Percentiles rank a stretch among this genome's conserved stretches.
Evolutionary conservation across 129 eudicot genomes (phyloP).

Genomic region (Centella asiatica): DNA sequence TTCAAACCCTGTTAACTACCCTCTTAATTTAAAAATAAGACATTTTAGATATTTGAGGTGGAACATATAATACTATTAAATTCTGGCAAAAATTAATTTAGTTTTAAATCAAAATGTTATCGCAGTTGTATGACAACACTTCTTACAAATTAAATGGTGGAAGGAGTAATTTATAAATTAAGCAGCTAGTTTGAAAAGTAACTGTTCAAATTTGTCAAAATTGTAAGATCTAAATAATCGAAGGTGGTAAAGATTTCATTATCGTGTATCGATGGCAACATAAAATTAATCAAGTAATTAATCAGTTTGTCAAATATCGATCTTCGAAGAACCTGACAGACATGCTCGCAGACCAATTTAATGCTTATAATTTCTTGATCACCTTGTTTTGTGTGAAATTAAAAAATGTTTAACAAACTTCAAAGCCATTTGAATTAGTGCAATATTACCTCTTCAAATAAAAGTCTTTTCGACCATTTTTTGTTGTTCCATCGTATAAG

Average conservation of each 20-base stretch:
- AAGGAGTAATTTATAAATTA: not conserved
- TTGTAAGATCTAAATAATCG: not conserved
- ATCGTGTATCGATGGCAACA: not conserved
- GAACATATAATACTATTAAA: no score
- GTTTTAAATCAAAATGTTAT: no score
- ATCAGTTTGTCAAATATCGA: not conserved
- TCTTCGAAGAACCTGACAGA: slow-evolving; percentile 4
- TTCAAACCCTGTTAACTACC: no score
- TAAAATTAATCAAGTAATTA: not conserved
- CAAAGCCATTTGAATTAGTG: slow-evolving; percentile 8
- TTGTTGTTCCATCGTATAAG: no score
- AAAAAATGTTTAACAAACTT: not conserved
- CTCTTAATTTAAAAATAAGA: no score
- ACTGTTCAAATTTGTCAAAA: slow-evolving; percentile 1
- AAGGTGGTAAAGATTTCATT: not conserved
- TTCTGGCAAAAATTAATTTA: no score
- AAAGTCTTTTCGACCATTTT: no score
- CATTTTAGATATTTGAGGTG: no score
- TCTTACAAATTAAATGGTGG: no score
- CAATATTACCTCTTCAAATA: not conserved
- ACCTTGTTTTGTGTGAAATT: not conserved
- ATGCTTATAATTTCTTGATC: slow-evolving; percentile 9
- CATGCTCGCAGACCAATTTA: slow-evolving; percentile 15
- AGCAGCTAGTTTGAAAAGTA: not conserved
- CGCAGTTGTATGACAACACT: no score